phyloP scores from a whole-genome alignment of 192 early-diverging fungal genomes.

The Chytriomyces sp. region DNA sequence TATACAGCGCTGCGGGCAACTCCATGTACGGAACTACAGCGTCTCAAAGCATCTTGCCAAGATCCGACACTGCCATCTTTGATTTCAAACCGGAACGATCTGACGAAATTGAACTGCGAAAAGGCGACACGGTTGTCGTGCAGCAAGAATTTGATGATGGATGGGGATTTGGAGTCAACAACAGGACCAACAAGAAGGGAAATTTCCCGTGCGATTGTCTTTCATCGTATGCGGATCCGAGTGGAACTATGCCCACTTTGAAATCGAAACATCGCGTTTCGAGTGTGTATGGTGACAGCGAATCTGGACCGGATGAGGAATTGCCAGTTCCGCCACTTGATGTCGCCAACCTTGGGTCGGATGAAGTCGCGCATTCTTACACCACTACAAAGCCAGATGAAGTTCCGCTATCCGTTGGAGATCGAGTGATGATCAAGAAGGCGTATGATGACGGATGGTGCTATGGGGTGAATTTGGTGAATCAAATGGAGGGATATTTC shows the following conservation, averaged over 20 bases:
- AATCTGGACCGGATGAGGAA: neutral
- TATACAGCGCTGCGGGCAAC: constrained; percentile 1
- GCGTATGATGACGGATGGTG: constrained; percentile 6
- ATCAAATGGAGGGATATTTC: neutral
- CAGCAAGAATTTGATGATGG: constrained; percentile 20
- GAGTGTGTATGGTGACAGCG: constrained; percentile 1
- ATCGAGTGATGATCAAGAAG: constrained; percentile 2
- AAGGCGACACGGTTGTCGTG: constrained; percentile 22
- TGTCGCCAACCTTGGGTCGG: no score
- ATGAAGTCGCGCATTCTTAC: no score
- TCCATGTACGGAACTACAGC: neutral
- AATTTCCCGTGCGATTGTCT: neutral
- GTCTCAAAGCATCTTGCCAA: neutral
- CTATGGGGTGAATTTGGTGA: neutral
- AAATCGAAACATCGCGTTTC: neutral
- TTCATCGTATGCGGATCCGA: neutral
- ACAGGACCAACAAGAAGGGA: constrained; percentile 41
- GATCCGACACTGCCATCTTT: neutral
- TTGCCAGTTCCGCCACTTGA: neutral
- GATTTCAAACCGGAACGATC: neutral
- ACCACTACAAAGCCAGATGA: no score
- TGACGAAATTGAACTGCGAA: constrained; percentile 18
- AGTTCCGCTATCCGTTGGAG: neutral
- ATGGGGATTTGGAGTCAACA: constrained; percentile 39
- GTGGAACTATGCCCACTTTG: neutral